phyloP scores from a whole-genome alignment of 768 basidiomycete species.

The Psilocybe cubensis region DNA sequence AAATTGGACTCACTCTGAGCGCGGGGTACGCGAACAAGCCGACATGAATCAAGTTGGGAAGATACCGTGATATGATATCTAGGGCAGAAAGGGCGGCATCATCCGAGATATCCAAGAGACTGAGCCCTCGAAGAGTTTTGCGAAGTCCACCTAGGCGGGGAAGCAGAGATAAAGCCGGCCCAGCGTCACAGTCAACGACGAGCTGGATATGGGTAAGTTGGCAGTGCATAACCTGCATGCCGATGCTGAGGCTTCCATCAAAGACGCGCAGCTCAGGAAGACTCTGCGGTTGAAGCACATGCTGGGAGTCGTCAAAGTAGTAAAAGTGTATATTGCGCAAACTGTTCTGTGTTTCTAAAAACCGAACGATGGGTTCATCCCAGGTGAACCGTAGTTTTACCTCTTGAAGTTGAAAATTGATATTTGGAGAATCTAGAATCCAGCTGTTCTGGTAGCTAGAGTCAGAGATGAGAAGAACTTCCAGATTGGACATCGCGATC shows the following conservation, averaged over 20 bases:
- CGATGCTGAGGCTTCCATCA: constrained; percentile 49
- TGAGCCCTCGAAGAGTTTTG: constrained; percentile 31
- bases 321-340: constrained; percentile 41
- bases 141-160: constrained; percentile 27
- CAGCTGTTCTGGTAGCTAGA: constrained; percentile 41
- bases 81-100: constrained; percentile 23
- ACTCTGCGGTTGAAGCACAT: constrained; percentile 9
- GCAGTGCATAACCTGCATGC: constrained; percentile 38
- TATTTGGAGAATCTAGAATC: constrained; percentile 44
- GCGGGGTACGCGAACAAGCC: constrained; percentile 34
- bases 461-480: constrained; percentile 46
- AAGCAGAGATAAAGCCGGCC: constrained; percentile 29
- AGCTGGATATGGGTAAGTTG: constrained; percentile 51
- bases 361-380: constrained; percentile 48
- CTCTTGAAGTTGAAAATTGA: constrained; percentile 52
- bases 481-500: constrained; percentile 45
- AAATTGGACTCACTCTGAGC: constrained; percentile 23
- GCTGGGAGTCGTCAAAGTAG: constrained; percentile 21
- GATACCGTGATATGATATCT: constrained; percentile 20
- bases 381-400: constrained; percentile 52
- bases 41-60: constrained; percentile 29
- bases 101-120: constrained; percentile 33
- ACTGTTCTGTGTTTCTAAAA: constrained; percentile 49
- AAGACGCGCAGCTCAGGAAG: constrained; percentile 46
- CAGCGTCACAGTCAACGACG: constrained; percentile 39